Evolutionary conservation across 257 asterid species (phyloP).

Genomic region (Jacaranda copaia): DNA sequence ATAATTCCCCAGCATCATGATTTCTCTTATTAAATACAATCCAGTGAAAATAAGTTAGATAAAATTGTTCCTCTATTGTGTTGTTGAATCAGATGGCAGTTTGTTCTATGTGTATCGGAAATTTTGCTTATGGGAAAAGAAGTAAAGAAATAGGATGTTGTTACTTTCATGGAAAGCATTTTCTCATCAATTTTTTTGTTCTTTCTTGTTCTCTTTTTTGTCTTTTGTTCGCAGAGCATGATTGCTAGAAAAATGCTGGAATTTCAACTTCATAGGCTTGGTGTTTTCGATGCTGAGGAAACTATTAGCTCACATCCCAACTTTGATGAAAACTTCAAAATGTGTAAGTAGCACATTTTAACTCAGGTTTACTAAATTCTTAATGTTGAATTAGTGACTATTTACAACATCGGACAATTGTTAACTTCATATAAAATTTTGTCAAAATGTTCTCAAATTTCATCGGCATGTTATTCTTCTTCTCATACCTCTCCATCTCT

Average conservation of each 20-base stretch:
- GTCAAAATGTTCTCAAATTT: slow-evolving; percentile 20
- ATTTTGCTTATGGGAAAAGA: slow-evolving; percentile 12
- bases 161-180: slow-evolving; percentile 15
- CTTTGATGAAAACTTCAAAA: slow-evolving; percentile 83
- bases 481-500: slow-evolving; percentile 37
- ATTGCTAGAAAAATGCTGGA: slow-evolving; percentile 96
- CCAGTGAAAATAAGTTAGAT: slow-evolving; percentile 27
- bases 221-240: slow-evolving; percentile 71
- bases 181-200: slow-evolving; percentile 27
- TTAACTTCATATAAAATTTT: slow-evolving; percentile 21
- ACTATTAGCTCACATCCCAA: slow-evolving; percentile 81
- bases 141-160: not conserved
- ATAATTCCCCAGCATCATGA: not conserved
- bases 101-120: slow-evolving; percentile 8
- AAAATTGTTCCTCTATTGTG: slow-evolving; percentile 14
- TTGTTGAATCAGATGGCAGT: slow-evolving; percentile 17
- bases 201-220: slow-evolving; percentile 2
- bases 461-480: slow-evolving; percentile 22
- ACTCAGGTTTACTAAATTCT: slow-evolving; percentile 23
- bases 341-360: slow-evolving; percentile 58
- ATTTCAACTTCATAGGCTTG: slow-evolving; percentile 93
- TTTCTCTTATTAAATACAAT: slow-evolving; percentile 4
- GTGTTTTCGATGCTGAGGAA: slow-evolving; percentile 88
- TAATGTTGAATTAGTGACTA: slow-evolving; percentile 13
- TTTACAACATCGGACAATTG: slow-evolving; percentile 25